Evolutionary conservation across 768 basidiomycete species (phyloP).

Genomic region (Dacryopinax spathularia): DNA sequence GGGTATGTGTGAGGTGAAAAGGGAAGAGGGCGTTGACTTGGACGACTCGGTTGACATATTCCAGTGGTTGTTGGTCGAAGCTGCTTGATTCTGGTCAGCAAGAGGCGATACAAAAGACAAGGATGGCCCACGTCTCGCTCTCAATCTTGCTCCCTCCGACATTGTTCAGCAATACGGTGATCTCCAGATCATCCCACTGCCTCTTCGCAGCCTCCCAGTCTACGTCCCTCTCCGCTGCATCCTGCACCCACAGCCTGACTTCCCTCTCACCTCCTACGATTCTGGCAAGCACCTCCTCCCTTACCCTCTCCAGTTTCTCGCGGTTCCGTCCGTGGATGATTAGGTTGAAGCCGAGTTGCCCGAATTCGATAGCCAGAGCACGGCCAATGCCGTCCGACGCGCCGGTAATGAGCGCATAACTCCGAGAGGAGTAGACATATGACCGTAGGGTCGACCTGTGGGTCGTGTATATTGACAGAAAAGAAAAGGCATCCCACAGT

Average conservation of each 20-base stretch:
- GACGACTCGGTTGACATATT: neutral
- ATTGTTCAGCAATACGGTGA: constrained; percentile 9
- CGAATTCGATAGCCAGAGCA: constrained; percentile 9
- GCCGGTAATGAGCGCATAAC: constrained; percentile 10
- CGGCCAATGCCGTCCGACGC: constrained; percentile 11
- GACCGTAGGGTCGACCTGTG: neutral
- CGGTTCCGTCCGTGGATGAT: constrained; percentile 11
- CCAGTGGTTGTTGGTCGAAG: constrained; percentile 8
- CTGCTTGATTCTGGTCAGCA: neutral
- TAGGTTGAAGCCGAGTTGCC: constrained; percentile 9
- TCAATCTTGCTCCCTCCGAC: constrained; percentile 4
- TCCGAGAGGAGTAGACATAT: neutral
- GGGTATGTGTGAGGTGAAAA: constrained; percentile 4
- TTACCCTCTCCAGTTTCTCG: constrained; percentile 5
- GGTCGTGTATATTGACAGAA: neutral
- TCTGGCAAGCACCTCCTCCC: constrained; percentile 5
- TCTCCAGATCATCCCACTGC: constrained; percentile 3
- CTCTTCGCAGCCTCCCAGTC: constrained; percentile 4
- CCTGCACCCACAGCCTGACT: neutral
- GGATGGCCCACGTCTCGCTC: neutral
- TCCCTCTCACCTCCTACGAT: too few species aligned
- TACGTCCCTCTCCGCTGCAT: neutral
- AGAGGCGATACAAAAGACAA: neutral
- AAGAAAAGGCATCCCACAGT: neutral
- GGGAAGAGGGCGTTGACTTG: constrained; percentile 8